Evolutionary conservation across 768 basidiomycete genomes (phyloP).

Genomic region (Grammothele lineata): DNA sequence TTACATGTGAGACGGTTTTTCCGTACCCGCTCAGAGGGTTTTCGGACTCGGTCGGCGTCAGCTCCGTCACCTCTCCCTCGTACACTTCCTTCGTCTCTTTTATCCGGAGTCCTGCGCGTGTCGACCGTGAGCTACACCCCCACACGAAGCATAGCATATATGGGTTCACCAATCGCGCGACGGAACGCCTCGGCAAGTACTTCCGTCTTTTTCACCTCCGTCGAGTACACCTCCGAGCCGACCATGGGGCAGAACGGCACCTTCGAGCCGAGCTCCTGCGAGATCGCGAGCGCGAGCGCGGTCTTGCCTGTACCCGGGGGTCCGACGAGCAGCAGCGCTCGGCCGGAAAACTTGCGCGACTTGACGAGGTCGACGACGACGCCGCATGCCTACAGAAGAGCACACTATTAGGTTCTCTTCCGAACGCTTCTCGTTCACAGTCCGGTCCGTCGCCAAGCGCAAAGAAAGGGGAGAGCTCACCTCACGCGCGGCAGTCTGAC

Average conservation of each 20-base stretch:
- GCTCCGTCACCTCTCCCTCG: constrained; percentile 96
- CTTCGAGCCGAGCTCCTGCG: constrained; percentile 90
- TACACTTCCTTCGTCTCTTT: constrained; percentile 99
- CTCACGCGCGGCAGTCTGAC: constrained; percentile 88
- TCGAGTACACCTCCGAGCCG: constrained; percentile 93
- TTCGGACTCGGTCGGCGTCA: constrained; percentile 94
- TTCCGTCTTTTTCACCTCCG: constrained; percentile 99
- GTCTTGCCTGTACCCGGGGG: constrained; percentile 99
- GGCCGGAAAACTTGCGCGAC: constrained; percentile 89
- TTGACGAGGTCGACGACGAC: constrained; percentile 87
- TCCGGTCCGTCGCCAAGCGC: not conserved
- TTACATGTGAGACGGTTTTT: constrained; percentile 97
- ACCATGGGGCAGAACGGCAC: constrained; percentile 99
- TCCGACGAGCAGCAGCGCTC: constrained; percentile 88
- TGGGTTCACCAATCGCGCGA: constrained; percentile 82
- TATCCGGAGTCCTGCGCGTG: constrained; percentile 77
- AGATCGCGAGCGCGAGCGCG: constrained; percentile 90
- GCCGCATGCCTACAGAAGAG: constrained; percentile 69
- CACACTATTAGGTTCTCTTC: not conserved
- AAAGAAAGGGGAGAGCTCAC: constrained; percentile 36
- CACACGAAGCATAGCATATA: not conserved
- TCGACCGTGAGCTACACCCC: too few relatives aligned
- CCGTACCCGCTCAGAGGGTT: constrained; percentile 97
- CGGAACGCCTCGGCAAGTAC: constrained; percentile 93
- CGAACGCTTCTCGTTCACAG: not conserved